phyloP scores from a whole-genome alignment of 371 early-diverging fungal genomes.

The Dichotomocladium elegans region DNA sequence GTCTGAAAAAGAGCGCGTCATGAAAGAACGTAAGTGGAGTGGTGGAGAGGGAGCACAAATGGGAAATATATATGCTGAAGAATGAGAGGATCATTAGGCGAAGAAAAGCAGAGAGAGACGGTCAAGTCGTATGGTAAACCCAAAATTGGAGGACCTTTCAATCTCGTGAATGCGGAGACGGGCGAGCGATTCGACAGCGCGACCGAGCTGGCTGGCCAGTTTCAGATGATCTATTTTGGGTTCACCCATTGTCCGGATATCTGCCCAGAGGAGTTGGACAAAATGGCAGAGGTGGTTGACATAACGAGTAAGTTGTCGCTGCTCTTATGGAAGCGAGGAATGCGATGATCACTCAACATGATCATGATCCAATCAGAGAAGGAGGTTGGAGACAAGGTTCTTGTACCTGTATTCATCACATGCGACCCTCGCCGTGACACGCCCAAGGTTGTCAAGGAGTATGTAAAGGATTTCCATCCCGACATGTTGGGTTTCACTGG shows the following conservation, averaged over 20 bases:
- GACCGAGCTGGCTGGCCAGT: conserved; percentile 69
- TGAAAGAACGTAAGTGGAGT: conserved; percentile 46
- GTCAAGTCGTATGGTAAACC: conserved; percentile 68
- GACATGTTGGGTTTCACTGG: conserved; percentile 92
- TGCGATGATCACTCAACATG: conserved; percentile 5
- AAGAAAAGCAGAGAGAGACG: conserved; percentile 36
- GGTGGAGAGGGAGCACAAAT: too few species aligned
- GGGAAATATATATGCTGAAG: not conserved
- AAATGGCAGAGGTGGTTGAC: conserved; percentile 91
- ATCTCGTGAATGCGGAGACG: conserved; percentile 73
- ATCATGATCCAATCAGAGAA: conserved; percentile 30
- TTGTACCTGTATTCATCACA: conserved; percentile 93
- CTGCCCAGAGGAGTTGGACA: conserved; percentile 97
- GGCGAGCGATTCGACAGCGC: conserved; percentile 23
- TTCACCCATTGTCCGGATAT: conserved; percentile 98
- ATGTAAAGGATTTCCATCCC: conserved; percentile 92
- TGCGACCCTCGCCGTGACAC: conserved; percentile 96
- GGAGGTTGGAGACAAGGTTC: conserved; percentile 48
- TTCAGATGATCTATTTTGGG: conserved; percentile 93
- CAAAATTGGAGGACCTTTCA: conserved; percentile 91
- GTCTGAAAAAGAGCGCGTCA: conserved; percentile 58
- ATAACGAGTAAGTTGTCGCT: conserved; percentile 32
- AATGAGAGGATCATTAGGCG: conserved; percentile 9
- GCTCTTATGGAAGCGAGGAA: not conserved
- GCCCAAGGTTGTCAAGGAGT: conserved; percentile 77